These are phyloP conservation scores for Cladochytrium replicatum DNA, from an alignment of 192 early-diverging fungal genomes.

Conservation along the genomic window DNA sequence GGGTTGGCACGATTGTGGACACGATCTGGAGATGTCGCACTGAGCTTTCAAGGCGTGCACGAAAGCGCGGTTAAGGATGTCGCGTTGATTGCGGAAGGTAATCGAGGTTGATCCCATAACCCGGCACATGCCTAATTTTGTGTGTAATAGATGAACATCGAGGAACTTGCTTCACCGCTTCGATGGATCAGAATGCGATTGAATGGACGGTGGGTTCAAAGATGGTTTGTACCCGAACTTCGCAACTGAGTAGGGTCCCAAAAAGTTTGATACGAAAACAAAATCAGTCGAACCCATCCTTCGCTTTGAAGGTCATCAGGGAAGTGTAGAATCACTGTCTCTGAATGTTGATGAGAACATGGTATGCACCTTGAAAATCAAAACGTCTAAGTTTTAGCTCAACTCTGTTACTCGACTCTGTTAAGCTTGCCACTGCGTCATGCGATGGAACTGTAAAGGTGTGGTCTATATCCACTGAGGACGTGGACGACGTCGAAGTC, in stretches of 20 bases:
- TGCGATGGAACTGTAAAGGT: conserved; percentile 70
- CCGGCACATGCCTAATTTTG: neutral
- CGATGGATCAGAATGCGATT: neutral
- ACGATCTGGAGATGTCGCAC: conserved; percentile 55
- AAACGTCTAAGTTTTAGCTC: no score
- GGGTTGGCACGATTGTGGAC: conserved; percentile 76
- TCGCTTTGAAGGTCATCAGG: conserved; percentile 62
- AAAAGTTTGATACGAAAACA: neutral
- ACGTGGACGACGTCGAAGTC: conserved; percentile 23
- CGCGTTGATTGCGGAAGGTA: conserved; percentile 53
- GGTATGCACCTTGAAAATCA: conserved; percentile 38
- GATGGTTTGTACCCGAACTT: neutral
- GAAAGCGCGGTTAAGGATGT: conserved; percentile 67
- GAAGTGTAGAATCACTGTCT: conserved; percentile 63
- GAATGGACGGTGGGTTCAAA: no score
- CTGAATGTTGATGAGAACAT: conserved; percentile 42
- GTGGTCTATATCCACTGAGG: conserved; percentile 44
- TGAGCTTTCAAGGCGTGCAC: conserved; percentile 47
- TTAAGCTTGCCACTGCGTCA: conserved; percentile 59
- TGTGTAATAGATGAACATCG: conserved; percentile 30
- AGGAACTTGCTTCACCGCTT: conserved; percentile 30
- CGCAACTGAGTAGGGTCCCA: neutral
- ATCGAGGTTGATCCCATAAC: neutral
- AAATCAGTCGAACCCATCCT: conserved; percentile 5
- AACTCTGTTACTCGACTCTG: no score